Evolutionary conservation across 2,329 filamentous ascomycete species (phyloP), one percentile per base, ranked within the genome.

Genomic region (Thielaviopsis ethacetica): DNA sequence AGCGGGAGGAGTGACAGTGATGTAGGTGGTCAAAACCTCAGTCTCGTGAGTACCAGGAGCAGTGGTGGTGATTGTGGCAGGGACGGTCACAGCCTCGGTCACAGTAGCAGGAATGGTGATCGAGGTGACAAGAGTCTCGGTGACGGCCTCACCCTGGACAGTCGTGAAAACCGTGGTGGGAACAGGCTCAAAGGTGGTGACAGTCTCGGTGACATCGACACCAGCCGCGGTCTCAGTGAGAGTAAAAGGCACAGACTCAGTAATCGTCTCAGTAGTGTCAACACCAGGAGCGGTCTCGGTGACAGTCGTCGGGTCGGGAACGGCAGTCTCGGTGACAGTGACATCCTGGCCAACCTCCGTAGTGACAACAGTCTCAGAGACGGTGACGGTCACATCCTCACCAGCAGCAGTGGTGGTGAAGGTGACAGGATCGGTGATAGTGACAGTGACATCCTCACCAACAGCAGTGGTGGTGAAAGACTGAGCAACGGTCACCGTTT

Each of bases 141-240:
- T 61, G 52, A 54, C 24, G 12, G 41, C 26, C 24, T 52, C 44
- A 21, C 51, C 59, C n/a, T n/a, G 15, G 27, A 54, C 5, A 34
- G 58, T 59, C 7, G 50, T 34, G 38, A 53, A 22, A 19, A 54
- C 34, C 38, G 59, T 69, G 74, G 61, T 74, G 62, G 59, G 70
- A 30, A 61, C 59, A 51, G 55, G 13, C 19, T 54, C 64, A 49
- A 75, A 57, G 22, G 69, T 71, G 55, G 68, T 71, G 44, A 72
- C 60, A 60, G 70, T 73, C 50, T 68, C 73, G 34, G 72, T 59
- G 53, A 72, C 63, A 26, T 70, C 71, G 24, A 71, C 56, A 57
- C 69, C 69, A 27, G 69, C 64, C 44, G 66, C 67, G 38, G 67
- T 62, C 64, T 69, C 71, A 60, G 66, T 68, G 53, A 70, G 73